A percentile compares a stretch with the other conserved stretches of the same genome.
These are phyloP conservation scores for Xerocomus spinulosus DNA, from an alignment of 768 basidiomycete genomes.

Conservation along the genomic window DNA sequence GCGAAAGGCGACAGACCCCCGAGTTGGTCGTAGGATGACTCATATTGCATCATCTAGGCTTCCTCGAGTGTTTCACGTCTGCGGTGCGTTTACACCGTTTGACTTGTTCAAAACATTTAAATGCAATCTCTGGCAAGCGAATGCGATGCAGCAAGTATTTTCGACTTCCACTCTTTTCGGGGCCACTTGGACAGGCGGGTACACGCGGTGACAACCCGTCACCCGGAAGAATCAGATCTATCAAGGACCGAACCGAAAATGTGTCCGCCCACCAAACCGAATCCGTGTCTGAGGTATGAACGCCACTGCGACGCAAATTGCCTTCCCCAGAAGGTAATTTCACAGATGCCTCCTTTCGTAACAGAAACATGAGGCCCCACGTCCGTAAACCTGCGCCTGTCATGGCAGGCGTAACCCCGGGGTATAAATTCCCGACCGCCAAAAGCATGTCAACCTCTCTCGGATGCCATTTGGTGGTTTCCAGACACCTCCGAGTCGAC, in stretches of 20 bases:
- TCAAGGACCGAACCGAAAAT: neutral
- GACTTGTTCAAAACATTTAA: neutral
- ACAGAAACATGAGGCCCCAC: neutral
- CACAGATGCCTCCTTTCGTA: neutral
- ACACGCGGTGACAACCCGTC: neutral
- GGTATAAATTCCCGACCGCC: slow-evolving; percentile 1
- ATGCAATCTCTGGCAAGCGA: neutral
- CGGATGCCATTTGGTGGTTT: neutral
- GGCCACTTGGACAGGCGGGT: neutral
- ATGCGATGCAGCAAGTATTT: neutral
- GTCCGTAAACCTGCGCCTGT: neutral
- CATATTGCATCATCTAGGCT: neutral
- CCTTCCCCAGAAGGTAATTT: neutral
- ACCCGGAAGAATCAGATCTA: neutral
- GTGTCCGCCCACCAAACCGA: neutral
- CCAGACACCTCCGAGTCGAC: slow-evolving; percentile 1
- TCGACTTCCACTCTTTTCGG: neutral
- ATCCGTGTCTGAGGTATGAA: neutral
- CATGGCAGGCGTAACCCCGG: neutral
- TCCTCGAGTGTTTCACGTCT: neutral
- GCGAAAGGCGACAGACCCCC: neutral
- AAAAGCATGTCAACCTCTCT: neutral
- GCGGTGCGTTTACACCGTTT: neutral
- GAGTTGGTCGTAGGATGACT: slow-evolving; percentile 1
- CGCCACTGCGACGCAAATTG: neutral